A percentile compares a stretch with the other conserved stretches of the same genome.
phyloP scores from a whole-genome alignment of 2,329 filamentous ascomycete species.

The Pseudogymnoascus sp. region DNA sequence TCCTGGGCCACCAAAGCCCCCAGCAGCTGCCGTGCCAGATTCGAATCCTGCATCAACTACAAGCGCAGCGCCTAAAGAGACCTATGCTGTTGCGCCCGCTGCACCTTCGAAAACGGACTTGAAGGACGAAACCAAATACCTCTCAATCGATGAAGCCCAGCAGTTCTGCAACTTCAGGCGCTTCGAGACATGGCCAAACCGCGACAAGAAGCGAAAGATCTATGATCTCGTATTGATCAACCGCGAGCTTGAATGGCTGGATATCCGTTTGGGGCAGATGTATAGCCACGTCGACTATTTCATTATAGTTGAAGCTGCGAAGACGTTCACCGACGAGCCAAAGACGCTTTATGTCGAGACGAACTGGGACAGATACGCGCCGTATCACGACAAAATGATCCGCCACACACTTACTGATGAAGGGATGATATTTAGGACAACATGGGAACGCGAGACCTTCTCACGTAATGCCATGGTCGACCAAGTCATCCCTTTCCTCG shows the following conservation, averaged over 20 bases:
- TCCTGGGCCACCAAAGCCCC: not conserved
- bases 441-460: slow-evolving; percentile 47
- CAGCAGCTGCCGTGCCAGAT: not conserved
- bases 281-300: slow-evolving; percentile 57
- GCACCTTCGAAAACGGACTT: slow-evolving; percentile 2
- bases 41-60: not conserved
- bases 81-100: not conserved
- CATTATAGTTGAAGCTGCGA: slow-evolving; percentile 51
- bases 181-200: slow-evolving; percentile 25
- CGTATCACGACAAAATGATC: slow-evolving; percentile 54
- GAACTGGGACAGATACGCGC: slow-evolving; percentile 44
- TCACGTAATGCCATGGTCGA: slow-evolving; percentile 51
- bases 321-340: slow-evolving; percentile 49
- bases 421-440: slow-evolving; percentile 31
- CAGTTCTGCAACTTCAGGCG: slow-evolving; percentile 33
- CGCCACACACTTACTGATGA: slow-evolving; percentile 45
- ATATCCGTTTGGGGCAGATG: slow-evolving; percentile 54
- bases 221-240: slow-evolving; percentile 59
- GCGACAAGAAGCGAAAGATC: slow-evolving; percentile 37
- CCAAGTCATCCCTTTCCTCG: slow-evolving; percentile 39
- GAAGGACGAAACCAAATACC: slow-evolving; percentile 7
- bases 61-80: not conserved
- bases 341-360: slow-evolving; percentile 49
- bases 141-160: not conserved
- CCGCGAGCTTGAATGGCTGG: slow-evolving; percentile 57